Conservation (phyloP, 768 basidiomycete species). For the Coprinopsis cinerea region DNA sequence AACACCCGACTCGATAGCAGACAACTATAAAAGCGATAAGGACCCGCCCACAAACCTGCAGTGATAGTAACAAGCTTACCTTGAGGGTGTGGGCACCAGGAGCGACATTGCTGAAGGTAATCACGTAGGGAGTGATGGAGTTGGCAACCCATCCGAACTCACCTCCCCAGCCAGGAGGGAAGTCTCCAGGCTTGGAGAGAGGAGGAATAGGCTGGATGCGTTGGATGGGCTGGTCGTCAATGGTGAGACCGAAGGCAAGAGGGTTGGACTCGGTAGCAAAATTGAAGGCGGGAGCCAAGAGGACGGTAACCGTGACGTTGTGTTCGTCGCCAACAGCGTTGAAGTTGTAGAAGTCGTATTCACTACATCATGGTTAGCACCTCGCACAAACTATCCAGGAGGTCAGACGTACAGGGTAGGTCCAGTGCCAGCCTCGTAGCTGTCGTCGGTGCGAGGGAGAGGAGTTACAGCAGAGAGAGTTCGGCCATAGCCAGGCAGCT, state of each 20-base stretch:
- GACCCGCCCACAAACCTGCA: not conserved
- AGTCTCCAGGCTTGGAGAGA: constrained; percentile 34
- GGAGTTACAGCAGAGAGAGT: constrained; percentile 59
- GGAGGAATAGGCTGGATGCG: constrained; percentile 41
- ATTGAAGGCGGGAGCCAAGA: constrained; percentile 50
- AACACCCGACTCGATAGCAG: constrained; percentile 54
- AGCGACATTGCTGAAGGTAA: constrained; percentile 31
- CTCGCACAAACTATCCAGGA: not conserved
- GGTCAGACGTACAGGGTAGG: constrained; percentile 44
- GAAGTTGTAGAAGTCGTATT: constrained; percentile 65
- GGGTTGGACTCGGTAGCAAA: constrained; percentile 43
- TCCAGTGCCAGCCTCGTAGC: constrained; percentile 57
- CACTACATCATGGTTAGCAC: constrained; percentile 24
- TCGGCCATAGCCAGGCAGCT: constrained; percentile 54
- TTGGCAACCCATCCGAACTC: constrained; percentile 50
- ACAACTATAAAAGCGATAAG: constrained; percentile 30
- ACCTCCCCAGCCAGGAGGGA: constrained; percentile 43
- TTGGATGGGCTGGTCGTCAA: constrained; percentile 39
- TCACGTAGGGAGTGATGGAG: constrained; percentile 36
- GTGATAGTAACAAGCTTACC: constrained; percentile 22
- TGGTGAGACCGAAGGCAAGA: constrained; percentile 43
- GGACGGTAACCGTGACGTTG: constrained; percentile 43
- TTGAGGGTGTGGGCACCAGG: constrained; percentile 59
- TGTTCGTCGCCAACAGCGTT: constrained; percentile 35
- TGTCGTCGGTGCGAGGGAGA: constrained; percentile 45